Evolutionary conservation across 345 rosid genomes (phyloP), one percentile per base, ranked within the genome.

Genomic region (Salix caprea): DNA sequence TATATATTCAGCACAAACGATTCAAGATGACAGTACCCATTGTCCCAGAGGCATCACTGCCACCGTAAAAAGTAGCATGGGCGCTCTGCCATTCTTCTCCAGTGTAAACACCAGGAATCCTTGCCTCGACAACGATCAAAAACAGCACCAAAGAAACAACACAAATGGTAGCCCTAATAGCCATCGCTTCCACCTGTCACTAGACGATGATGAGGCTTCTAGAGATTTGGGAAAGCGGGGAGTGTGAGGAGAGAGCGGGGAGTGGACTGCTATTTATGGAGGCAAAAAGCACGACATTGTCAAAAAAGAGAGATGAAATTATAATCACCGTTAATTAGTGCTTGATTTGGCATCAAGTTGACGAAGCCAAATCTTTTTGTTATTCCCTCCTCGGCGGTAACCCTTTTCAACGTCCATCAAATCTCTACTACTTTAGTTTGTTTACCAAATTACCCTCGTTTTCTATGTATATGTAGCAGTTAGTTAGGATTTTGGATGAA

Each of bases 11-110:
- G 64, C 14, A 58, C 23, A 26, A 58, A 58, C 14, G 32, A 32
- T 65, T 7, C 50, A n/a, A 67, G 26, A 52, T 26, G 16, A 36
- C 10, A 76, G 52, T 85, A 92, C 97, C 95, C 97, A 90, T 90
- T 70, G 98, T 93, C 40, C 98, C 98, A 11, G 97, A 90, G 80
- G 97, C 97, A 82, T 91, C 98, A 32, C 86, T 74, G 46, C 97
- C 98, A 15, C 97, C 98, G 64, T 93, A 93, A 87, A 93, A 93
- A 74, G 98, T 91, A 39, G 98, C 98, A 74, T 93, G 98, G 26
- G 98, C 97, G 46, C 19, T 84, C 82, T 91, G 86, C 98, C 97
- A 93, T 1, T 81, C 67, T 0, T 90, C 91, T 3, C 97, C 98
- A 15, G 48, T 19, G 90, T 87, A 93, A 26, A 79, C 87, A 6